These are phyloP conservation scores for Cymbidium sinense DNA, from an alignment of 106 monocot species.

Conservation along the genomic window DNA sequence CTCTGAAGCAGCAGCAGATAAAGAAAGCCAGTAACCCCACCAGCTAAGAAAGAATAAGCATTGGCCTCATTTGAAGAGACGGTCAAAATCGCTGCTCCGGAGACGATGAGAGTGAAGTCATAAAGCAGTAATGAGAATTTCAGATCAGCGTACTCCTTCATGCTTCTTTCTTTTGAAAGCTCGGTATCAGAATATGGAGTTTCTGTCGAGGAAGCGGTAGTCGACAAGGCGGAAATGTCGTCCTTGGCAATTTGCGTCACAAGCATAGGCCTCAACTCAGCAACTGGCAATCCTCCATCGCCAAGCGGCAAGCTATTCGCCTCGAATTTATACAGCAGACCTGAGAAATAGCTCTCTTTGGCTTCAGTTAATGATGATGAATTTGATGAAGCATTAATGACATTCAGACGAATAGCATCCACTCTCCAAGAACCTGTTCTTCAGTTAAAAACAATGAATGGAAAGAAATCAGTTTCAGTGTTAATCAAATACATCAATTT, in stretches of 20 bases:
- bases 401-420: conserved; percentile 34
- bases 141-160: conserved; percentile 80
- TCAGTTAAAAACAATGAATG: conserved; percentile 21
- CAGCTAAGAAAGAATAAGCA: conserved; percentile 41
- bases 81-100: conserved; percentile 27
- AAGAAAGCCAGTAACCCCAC: conserved; percentile 47
- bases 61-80: conserved; percentile 20
- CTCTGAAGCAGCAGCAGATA: conserved; percentile 55
- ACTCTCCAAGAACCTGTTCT: conserved; percentile 87
- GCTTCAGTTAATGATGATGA: not conserved
- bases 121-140: conserved; percentile 77
- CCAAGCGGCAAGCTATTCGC: conserved; percentile 47
- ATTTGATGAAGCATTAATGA: conserved; percentile 23
- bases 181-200: not conserved
- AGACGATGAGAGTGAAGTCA: conserved; percentile 34
- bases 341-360: conserved; percentile 1
- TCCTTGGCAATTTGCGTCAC: conserved; percentile 14
- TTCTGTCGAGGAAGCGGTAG: conserved; percentile 9
- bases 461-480: not conserved
- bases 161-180: conserved; percentile 46
- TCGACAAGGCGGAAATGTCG: not conserved
- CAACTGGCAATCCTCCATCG: conserved; percentile 47
- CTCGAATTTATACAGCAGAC: conserved; percentile 56
- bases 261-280: conserved; percentile 37
- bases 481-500: too few relatives aligned